Percentiles rank a stretch among this genome's conserved stretches.
phyloP scores from a whole-genome alignment of 176 grass and related monocot species.

The Rhynchospora tenuis region DNA sequence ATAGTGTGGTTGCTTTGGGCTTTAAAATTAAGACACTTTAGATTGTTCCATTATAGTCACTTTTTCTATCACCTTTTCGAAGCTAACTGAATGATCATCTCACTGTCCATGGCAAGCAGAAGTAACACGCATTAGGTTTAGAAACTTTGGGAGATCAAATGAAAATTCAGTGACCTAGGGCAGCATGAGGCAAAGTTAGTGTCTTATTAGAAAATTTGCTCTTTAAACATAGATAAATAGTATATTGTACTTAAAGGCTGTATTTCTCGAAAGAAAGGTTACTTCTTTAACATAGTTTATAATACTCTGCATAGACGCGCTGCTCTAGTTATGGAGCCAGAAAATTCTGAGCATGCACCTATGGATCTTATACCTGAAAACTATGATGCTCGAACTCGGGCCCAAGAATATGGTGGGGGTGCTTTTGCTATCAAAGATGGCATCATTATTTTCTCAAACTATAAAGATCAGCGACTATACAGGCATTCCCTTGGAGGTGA shows the following conservation, averaged over 20 bases:
- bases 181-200: background rate
- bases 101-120: too few species aligned
- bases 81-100: too few species aligned
- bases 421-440: conserved; percentile 51
- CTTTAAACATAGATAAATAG: background rate
- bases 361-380: conserved; percentile 49
- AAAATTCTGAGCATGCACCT: conserved; percentile 10
- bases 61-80: too few species aligned
- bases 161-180: background rate
- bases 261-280: background rate
- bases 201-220: background rate
- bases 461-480: conserved; percentile 71
- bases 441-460: conserved; percentile 65
- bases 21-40: too few species aligned
- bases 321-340: conserved; percentile 63
- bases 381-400: conserved; percentile 58
- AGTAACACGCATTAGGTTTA: background rate
- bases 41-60: too few species aligned
- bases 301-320: conserved; percentile 50
- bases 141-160: background rate
- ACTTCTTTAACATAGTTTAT: background rate
- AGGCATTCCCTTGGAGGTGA: conserved; percentile 55
- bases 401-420: conserved; percentile 68
- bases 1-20: too few species aligned
- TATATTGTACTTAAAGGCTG: background rate